Evolutionary conservation across 768 basidiomycete species (phyloP).

Genomic region (Rhizopogon roseolus): DNA sequence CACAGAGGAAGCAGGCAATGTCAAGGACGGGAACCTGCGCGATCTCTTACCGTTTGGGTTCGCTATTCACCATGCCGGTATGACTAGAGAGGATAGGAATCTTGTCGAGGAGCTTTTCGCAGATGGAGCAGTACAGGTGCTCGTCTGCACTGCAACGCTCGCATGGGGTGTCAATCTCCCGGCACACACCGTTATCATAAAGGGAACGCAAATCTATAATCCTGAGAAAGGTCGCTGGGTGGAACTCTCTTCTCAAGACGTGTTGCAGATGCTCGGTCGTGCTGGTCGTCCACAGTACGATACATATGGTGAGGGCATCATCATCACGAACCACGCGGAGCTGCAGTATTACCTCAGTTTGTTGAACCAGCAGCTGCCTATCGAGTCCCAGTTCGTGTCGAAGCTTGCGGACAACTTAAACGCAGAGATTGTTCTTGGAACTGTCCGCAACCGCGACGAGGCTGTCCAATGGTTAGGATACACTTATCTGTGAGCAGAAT

Average conservation of each 20-base stretch:
- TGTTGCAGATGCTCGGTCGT: slow-evolving; percentile 97
- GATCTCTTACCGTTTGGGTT: slow-evolving; percentile 96
- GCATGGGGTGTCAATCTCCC: slow-evolving; percentile 99
- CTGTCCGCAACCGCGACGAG: slow-evolving; percentile 91
- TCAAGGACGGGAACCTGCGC: slow-evolving; percentile 76
- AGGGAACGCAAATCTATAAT: slow-evolving; percentile 99
- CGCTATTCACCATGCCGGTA: slow-evolving; percentile 96
- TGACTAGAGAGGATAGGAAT: slow-evolving; percentile 86
- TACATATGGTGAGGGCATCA: slow-evolving; percentile 95
- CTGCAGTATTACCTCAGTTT: slow-evolving; percentile 95
- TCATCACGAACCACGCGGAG: slow-evolving; percentile 97
- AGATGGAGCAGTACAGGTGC: slow-evolving; percentile 87
- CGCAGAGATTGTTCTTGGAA: slow-evolving; percentile 95
- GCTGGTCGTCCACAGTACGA: slow-evolving; percentile 98
- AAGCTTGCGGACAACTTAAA: slow-evolving; percentile 95
- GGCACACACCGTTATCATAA: slow-evolving; percentile 97
- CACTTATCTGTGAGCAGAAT: slow-evolving; percentile 71
- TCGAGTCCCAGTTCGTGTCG: slow-evolving; percentile 91
- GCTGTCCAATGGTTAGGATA: slow-evolving; percentile 97
- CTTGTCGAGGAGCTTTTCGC: slow-evolving; percentile 93
- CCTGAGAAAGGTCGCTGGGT: slow-evolving; percentile 98
- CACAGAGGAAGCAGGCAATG: slow-evolving; percentile 75
- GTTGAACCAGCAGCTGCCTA: slow-evolving; percentile 96
- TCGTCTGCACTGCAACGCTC: slow-evolving; percentile 95
- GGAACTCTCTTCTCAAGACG: slow-evolving; percentile 92